These are phyloP conservation scores for Carex sylvatica DNA, from an alignment of 202 grass and related monocot genomes.

Conservation along the genomic window DNA sequence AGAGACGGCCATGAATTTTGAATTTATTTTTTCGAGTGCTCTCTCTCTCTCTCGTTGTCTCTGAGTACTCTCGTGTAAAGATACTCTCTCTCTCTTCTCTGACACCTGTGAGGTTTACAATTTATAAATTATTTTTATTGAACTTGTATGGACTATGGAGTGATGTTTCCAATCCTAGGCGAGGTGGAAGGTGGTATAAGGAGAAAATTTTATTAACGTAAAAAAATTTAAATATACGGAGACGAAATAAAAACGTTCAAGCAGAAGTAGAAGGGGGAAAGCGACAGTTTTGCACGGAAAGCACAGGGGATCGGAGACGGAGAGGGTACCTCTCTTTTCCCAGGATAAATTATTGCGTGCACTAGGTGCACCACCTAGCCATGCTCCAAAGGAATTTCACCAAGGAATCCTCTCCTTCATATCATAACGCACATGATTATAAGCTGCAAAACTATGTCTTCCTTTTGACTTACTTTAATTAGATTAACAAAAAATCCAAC, in stretches of 20 bases:
- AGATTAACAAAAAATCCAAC: not conserved
- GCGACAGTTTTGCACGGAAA: conserved; percentile 32
- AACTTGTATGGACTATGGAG: not conserved
- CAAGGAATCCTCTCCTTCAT: no score
- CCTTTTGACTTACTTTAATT: not conserved
- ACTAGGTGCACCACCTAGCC: not conserved
- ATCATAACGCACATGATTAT: not conserved
- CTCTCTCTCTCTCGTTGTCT: not conserved
- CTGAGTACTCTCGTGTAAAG: not conserved
- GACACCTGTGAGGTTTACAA: conserved; percentile 12
- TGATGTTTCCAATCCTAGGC: no score
- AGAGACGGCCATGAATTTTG: not conserved
- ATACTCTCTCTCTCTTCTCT: conserved; percentile 18
- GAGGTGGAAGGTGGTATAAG: no score
- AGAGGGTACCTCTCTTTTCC: not conserved
- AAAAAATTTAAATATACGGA: not conserved
- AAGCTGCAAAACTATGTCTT: not conserved
- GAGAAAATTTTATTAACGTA: not conserved
- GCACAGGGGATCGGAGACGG: no score
- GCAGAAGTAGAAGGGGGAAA: conserved; percentile 4
- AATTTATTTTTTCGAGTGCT: no score
- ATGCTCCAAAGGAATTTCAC: not conserved
- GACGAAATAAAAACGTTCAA: not conserved
- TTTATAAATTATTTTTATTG: conserved; percentile 16
- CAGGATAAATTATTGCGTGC: not conserved